phyloP scores from a whole-genome alignment of 805 yeast species.

The Saccharomyces jurei region DNA sequence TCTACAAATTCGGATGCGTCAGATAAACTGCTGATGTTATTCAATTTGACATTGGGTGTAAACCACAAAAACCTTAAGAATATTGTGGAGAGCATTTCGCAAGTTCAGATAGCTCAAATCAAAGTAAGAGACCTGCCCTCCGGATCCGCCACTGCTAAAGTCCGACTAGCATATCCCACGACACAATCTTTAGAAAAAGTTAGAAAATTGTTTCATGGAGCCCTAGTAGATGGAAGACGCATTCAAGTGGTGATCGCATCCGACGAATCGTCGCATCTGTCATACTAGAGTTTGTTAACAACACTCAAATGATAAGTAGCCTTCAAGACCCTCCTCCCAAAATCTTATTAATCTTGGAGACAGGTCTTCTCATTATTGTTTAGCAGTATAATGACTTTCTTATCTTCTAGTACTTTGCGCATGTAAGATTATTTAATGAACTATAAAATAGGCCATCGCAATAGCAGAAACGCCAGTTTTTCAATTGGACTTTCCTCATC shows the following conservation, averaged over 20 bases:
- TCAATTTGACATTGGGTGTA: conserved; percentile 25
- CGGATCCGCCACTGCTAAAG: conserved; percentile 35
- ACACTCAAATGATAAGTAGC: neutral
- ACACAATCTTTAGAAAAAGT: conserved; percentile 25
- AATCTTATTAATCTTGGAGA: neutral
- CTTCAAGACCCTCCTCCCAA: neutral
- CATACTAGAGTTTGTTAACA: neutral
- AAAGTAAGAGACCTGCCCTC: conserved; percentile 32
- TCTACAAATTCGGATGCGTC: conserved; percentile 12
- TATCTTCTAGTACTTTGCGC: neutral
- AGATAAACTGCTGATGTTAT: conserved; percentile 13
- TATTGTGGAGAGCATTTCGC: conserved; percentile 17
- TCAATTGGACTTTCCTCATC: neutral
- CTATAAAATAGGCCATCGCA: neutral
- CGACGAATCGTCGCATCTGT: conserved; percentile 13
- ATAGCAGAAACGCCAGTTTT: neutral
- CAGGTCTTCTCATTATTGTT: neutral
- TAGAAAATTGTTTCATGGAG: conserved; percentile 32
- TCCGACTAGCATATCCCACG: conserved; percentile 26
- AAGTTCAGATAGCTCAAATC: conserved; percentile 14
- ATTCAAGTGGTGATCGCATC: conserved; percentile 30
- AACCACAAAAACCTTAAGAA: conserved; percentile 17
- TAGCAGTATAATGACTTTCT: neutral
- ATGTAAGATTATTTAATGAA: neutral
- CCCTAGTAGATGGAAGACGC: conserved; percentile 41